phyloP scores from a whole-genome alignment of 108 stramenopile species.

The Heterococcus sp. region DNA sequence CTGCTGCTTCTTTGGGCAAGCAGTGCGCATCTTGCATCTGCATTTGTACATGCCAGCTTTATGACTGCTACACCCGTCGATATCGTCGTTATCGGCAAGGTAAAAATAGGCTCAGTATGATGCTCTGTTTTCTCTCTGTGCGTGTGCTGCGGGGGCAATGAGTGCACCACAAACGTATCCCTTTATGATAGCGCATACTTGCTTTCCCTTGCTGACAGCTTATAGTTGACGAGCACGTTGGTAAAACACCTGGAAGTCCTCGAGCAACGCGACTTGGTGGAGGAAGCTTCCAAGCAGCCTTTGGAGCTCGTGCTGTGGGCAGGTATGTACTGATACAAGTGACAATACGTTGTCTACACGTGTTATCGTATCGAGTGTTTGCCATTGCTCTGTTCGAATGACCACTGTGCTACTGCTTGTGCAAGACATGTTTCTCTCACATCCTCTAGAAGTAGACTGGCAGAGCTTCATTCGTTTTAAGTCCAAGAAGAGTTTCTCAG shows the following conservation, averaged over 20 bases:
- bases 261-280: constrained; percentile 1
- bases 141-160: not conserved
- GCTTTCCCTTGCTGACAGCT: not conserved
- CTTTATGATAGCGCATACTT: not conserved
- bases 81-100: not conserved
- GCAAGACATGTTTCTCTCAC: not conserved
- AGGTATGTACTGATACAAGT: not conserved
- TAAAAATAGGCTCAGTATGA: not conserved
- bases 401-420: not conserved
- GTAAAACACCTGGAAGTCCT: not conserved
- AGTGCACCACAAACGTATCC: not conserved
- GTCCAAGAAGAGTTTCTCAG: not conserved
- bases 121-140: not conserved
- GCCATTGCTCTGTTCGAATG: not conserved
- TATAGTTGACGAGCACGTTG: not conserved
- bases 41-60: not conserved
- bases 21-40: too few relatives aligned
- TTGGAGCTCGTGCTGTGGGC: constrained; percentile 1
- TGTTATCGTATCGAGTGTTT: too few relatives aligned
- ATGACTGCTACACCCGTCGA: not conserved
- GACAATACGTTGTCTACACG: not conserved
- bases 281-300: constrained; percentile 3
- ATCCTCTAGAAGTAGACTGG: not conserved
- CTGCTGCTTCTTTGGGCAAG: too few relatives aligned
- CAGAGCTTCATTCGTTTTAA: not conserved